Percentiles rank a stretch among this genome's conserved stretches.
Evolutionary conservation across 768 basidiomycete genomes (phyloP).

Genomic region (Leucocoprinus sp.): DNA sequence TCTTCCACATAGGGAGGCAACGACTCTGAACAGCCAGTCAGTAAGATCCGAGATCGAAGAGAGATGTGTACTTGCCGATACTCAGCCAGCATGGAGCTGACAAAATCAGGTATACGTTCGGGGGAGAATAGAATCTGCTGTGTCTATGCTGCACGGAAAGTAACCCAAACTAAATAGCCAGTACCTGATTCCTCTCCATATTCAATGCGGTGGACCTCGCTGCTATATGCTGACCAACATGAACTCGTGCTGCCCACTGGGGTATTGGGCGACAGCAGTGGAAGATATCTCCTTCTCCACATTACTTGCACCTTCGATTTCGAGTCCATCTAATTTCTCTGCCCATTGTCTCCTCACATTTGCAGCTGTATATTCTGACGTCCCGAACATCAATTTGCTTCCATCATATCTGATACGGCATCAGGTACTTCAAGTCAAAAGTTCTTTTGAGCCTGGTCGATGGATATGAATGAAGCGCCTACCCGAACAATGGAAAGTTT

Average conservation of each 20-base stretch:
- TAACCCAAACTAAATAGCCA: slow-evolving; percentile 78
- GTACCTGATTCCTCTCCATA: slow-evolving; percentile 54
- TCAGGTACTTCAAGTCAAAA: slow-evolving; percentile 30
- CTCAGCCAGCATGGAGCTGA: slow-evolving; percentile 76
- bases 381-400: slow-evolving; percentile 5
- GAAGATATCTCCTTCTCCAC: slow-evolving; percentile 36
- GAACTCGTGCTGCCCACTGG: slow-evolving; percentile 61
- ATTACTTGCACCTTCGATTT: slow-evolving; percentile 21
- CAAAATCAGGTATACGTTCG: slow-evolving; percentile 63
- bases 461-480: slow-evolving; percentile 45
- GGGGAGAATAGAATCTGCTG: slow-evolving; percentile 72
- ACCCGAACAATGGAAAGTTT: slow-evolving; percentile 14
- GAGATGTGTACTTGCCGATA: slow-evolving; percentile 44
- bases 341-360: slow-evolving; percentile 44
- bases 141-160: slow-evolving; percentile 69
- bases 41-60: background rate
- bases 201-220: slow-evolving; percentile 53
- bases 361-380: slow-evolving; percentile 45
- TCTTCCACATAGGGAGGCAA: slow-evolving; percentile 89
- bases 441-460: slow-evolving; percentile 51
- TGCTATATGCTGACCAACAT: slow-evolving; percentile 75
- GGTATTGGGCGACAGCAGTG: slow-evolving; percentile 66
- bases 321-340: slow-evolving; percentile 46
- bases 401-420: background rate
- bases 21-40: slow-evolving; percentile 38